Evolutionary conservation across 2,329 filamentous ascomycete species (phyloP), one percentile per base, ranked within the genome.

Genomic region (Aspergillus caelatus): DNA sequence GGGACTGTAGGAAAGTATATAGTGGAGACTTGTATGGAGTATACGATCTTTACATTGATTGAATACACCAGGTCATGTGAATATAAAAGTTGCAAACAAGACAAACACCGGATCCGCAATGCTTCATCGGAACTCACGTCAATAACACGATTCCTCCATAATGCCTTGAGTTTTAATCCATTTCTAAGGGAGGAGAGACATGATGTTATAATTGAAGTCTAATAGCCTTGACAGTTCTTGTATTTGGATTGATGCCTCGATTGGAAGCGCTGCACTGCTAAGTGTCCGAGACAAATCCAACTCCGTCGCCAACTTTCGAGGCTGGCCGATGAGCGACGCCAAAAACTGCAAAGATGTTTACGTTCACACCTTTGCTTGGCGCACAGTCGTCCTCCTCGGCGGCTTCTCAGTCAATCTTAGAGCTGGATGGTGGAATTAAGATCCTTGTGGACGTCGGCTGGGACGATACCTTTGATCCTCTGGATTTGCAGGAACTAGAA

Each of bases 391-490:
- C 76, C 6, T 88, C 91, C 69, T 95, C 93, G 54, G 85, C 89
- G 63, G 94, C 94, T 50, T 96, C 93, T 67, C 93, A 97, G 78
- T 98, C 95, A n/a, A 87, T 99, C 41, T 84, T 99, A 55, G 94
- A 98, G 82, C 90, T 99, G 61, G 95, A 99, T 81, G 94, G 94
- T 68, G 95, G 94, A 63, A 91, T 99, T 80, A 98, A 98, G 79
- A 88, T 99, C 58, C 86, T 99, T 60, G 88, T 99, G 43, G 94
- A 97, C 75, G 90, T 97, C 52, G 95, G 95, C 64, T 99, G 95
- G 95, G 94, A 98, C 76, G 93, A 96, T 76, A 86, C 87, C 2
- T 98, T 99, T 76, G 91, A 96, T 74, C 87, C 88, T 36, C 86
- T 87, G 66, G 91, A 92, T 82, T 87, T 99, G 58, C 89, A 89